phyloP scores from a whole-genome alignment of 176 grass and related monocot species.

The Guadua angustifolia region DNA sequence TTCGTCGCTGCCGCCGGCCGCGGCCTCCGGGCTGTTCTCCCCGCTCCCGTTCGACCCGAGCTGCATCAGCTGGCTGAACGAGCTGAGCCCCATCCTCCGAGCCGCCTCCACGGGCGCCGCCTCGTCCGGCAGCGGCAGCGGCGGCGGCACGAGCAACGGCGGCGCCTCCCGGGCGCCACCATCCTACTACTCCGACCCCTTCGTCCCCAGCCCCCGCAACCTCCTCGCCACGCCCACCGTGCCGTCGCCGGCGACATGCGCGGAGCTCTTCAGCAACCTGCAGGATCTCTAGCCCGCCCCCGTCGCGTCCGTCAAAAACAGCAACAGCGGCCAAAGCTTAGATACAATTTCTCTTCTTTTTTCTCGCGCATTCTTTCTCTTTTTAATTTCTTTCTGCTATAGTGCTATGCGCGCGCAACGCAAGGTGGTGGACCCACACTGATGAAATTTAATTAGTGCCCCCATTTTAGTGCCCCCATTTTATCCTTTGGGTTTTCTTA shows the following conservation, averaged over 20 bases:
- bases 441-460: constrained; percentile 38
- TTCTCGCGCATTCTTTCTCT: background rate
- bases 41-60: constrained; percentile 67
- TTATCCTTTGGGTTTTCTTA: background rate
- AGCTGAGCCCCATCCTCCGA: constrained; percentile 71
- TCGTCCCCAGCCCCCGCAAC: constrained; percentile 67
- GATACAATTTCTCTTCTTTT: background rate
- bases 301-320: constrained; percentile 28
- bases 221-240: constrained; percentile 69
- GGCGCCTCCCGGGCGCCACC: background rate
- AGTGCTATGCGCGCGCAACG: background rate
- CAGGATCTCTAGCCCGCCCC: constrained; percentile 45
- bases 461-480: background rate
- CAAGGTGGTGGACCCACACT: constrained; percentile 35
- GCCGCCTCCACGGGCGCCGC: constrained; percentile 24
- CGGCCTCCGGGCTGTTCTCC: constrained; percentile 64
- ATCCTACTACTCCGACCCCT: constrained; percentile 59
- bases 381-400: background rate
- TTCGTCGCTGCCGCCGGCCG: constrained; percentile 58
- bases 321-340: constrained; percentile 2
- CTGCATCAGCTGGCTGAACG: constrained; percentile 66
- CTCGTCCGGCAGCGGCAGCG: constrained; percentile 18
- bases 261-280: constrained; percentile 49
- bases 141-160: constrained; percentile 26
- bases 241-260: constrained; percentile 62